Base-by-base conservation (phyloP, 2,329 filamentous ascomycete species). In the Arthrobotrys conoides region DNA sequence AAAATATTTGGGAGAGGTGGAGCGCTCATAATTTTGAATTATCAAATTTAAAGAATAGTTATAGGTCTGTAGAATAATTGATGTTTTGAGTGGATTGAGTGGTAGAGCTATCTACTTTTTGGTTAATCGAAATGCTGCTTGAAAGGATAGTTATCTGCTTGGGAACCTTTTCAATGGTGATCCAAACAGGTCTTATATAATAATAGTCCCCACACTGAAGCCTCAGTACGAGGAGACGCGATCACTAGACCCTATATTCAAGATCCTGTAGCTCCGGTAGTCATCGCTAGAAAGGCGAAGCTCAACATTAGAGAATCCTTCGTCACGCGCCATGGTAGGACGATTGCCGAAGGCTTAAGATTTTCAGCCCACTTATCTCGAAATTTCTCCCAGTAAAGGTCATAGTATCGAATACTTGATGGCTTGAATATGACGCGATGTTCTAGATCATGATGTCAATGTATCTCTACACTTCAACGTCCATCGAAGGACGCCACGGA, bases 1-100 rank as follows among this genome's bases (percentile, higher is more conserved):
- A 64, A 18, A 46, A 48, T 5, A 6, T 64, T 24, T 64, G 59
- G 59, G 18, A 46, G 20, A 27, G 59, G 59, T 46, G 59, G 59
- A 10, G 36, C 41, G 12, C 59, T 64, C 59, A 64, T 64, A 9
- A 18, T 48, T 64, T 27, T 18, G 8, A 18, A 46, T 8, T 18
- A 12, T 30, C 0, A 24, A 22, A 51, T n/a, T n/a, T n/a, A n/a
- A n/a, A n/a, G 18, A 49, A 20, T 22, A 22, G 46, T 3, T n/a
- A 41, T 41, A 12, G 12, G 2, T 18, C 5, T 46, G 5, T 46
- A 46, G 9, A 46, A 27, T 24, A 51, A 10, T 1, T 53, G 6
- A 16, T 27, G 24, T 27, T 27, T 30, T 3, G 27, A 5, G 0
- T 53, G 24, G 22, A 30, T n/a, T n/a, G n/a, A 4, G 18, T 46